Evolutionary conservation across 805 yeast species (phyloP), one percentile per base, ranked within the genome.

Genomic region (Suhomyces sp.): DNA sequence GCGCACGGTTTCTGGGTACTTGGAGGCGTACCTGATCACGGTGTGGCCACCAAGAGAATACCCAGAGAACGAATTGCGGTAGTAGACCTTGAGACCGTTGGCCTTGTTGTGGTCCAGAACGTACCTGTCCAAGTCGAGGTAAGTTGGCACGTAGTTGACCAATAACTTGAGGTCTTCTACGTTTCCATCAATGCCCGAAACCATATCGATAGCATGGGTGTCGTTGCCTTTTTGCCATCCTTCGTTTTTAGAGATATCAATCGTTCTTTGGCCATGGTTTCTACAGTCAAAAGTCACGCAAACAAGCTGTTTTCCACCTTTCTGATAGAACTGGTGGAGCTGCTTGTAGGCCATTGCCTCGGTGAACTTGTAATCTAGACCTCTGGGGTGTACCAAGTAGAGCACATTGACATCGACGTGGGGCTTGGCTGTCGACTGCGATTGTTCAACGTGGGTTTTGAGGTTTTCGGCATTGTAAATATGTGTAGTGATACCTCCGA

Each of bases 11-110:
- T 70, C 62, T 3, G 80, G 77, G 57, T 71, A 68, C 53, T 57
- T 58, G 46, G 64, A 59, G 19, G 72, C 82, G 62, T 65, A 73
- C 57, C 77, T 64, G 69, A 80, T 79, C 27, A 77, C 69, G n/a
- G 77, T 69, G 62, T 83, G 86, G 0, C 82, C 87, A 2, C 87
- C 86, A 44, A 82, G 68, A 0, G 86, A 81, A 40, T 71, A 70
- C 1, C 87, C 88, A 10, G 74, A 58, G 25, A 79, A 63, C 43
- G 78, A 70, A 60, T 76, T 76, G 52, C 46, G 63, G 60, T 50
- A 71, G 48, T 58, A 57, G 46, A 75, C 53, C 21, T 57, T 49
- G n/a, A 60, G 53, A 6, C 60, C 60, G 33, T 54, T 50, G 24
- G 57, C 58, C 29, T 57, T 60, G 12, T 50, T 48, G 4, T 43